These are phyloP conservation scores for Penicillium sp. DNA, from an alignment of 2,329 filamentous ascomycete species.

Conservation along the genomic window DNA sequence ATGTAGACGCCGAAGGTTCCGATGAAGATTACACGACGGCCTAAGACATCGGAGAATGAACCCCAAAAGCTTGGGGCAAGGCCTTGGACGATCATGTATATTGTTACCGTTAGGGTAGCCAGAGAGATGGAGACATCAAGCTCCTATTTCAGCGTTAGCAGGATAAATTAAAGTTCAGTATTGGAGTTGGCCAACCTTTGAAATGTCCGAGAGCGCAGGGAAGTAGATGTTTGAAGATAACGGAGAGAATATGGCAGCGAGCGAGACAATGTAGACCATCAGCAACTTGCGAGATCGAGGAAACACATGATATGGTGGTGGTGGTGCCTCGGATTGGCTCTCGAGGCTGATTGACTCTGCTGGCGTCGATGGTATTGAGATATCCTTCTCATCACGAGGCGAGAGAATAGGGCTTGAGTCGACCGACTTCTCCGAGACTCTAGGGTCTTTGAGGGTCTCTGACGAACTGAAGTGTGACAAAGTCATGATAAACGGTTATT, in stretches of 20 bases:
- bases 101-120: constrained; percentile 38
- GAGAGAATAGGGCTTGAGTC: constrained; percentile 17
- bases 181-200: constrained; percentile 17
- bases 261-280: constrained; percentile 42
- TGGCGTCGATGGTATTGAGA: constrained; percentile 10
- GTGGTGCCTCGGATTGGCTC: constrained; percentile 10
- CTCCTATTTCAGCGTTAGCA: constrained; percentile 11
- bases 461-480: constrained; percentile 5
- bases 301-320: constrained; percentile 36
- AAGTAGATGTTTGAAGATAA: constrained; percentile 50
- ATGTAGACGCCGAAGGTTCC: constrained; percentile 51
- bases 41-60: constrained; percentile 49
- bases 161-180: background rate
- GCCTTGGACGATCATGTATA: constrained; percentile 54
- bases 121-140: constrained; percentile 30
- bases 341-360: constrained; percentile 20
- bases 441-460: constrained; percentile 13
- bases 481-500: constrained; percentile 13
- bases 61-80: constrained; percentile 52
- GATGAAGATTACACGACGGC: constrained; percentile 48
- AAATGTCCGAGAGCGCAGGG: constrained; percentile 38
- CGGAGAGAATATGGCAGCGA: constrained; percentile 46
- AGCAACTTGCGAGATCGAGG: constrained; percentile 35
- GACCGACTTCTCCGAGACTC: constrained; percentile 9
- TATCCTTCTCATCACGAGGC: constrained; percentile 15